These are phyloP conservation scores for Dillenia turbinata DNA, from an alignment of 164 flowering plant species.

Conservation along the genomic window DNA sequence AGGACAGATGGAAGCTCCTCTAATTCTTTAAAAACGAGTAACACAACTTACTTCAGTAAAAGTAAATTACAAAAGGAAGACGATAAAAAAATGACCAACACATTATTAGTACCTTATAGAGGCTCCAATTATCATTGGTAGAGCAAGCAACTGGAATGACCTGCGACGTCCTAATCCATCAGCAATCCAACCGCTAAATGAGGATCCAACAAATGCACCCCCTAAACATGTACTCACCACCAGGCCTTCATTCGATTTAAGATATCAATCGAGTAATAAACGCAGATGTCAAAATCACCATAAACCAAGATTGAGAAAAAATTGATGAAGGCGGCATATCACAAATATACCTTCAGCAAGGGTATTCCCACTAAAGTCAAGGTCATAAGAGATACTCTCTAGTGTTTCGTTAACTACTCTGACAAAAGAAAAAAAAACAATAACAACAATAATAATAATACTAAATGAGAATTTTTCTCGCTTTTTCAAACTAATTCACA, in stretches of 20 bases:
- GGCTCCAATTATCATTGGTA: slow-evolving; percentile 94
- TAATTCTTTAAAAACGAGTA: too few relatives aligned
- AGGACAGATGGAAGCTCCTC: too few relatives aligned
- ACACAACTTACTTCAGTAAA: too few relatives aligned
- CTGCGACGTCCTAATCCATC: slow-evolving; percentile 92
- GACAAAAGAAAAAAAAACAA: slow-evolving; percentile 13
- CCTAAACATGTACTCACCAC: slow-evolving; percentile 93
- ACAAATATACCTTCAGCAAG: slow-evolving; percentile 67
- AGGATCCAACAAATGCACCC: slow-evolving; percentile 85
- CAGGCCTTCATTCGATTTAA: slow-evolving; percentile 51
- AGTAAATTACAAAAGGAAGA: too few relatives aligned
- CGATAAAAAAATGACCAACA: too few relatives aligned
- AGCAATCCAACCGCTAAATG: slow-evolving; percentile 84
- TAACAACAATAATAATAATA: neutral
- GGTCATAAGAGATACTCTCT: slow-evolving; percentile 77
- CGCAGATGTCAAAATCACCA: neutral
- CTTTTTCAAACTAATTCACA: too few relatives aligned
- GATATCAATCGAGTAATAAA: neutral
- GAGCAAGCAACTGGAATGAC: slow-evolving; percentile 88
- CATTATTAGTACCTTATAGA: slow-evolving; percentile 48
- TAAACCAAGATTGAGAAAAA: too few relatives aligned
- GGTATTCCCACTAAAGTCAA: slow-evolving; percentile 83
- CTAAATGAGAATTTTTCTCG: too few relatives aligned
- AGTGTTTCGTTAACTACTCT: slow-evolving; percentile 96
- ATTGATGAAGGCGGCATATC: too few relatives aligned